These are phyloP conservation scores for Wickerhamiella musiphila DNA, from an alignment of 805 yeast genomes.

Conservation along the genomic window DNA sequence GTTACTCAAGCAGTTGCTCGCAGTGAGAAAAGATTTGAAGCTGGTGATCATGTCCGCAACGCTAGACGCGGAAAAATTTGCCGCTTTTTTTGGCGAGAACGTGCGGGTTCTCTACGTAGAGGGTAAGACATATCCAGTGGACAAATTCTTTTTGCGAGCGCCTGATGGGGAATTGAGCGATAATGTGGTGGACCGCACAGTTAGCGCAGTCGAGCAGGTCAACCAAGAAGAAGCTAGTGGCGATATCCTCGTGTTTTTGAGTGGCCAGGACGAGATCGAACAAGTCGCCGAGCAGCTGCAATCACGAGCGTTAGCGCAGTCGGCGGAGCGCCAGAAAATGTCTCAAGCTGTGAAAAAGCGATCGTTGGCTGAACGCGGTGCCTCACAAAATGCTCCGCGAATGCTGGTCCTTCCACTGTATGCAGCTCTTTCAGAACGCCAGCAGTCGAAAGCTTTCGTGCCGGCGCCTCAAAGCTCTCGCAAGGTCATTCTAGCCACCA, in stretches of 20 bases:
- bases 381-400: constrained; percentile 64
- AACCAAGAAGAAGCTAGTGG: constrained; percentile 71
- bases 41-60: constrained; percentile 94
- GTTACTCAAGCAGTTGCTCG: constrained; percentile 52
- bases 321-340: no score
- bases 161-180: no score
- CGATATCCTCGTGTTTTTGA: constrained; percentile 78
- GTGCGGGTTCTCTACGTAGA: constrained; percentile 79
- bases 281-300: constrained; percentile 49
- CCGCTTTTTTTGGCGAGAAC: constrained; percentile 48
- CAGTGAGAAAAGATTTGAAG: constrained; percentile 38
- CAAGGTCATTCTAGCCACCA: constrained; percentile 81
- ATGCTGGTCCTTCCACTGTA: constrained; percentile 71
- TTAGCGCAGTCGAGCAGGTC: constrained; percentile 58
- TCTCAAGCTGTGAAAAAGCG: no score
- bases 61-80: constrained; percentile 72
- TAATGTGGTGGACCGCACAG: constrained; percentile 67
- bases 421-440: constrained; percentile 79
- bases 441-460: constrained; percentile 67
- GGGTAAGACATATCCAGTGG: constrained; percentile 79
- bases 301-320: constrained; percentile 14
- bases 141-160: constrained; percentile 43
- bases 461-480: constrained; percentile 48
- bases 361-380: constrained; percentile 37
- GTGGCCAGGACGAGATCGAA: constrained; percentile 97